These are phyloP conservation scores for Botrytis byssoidea DNA, from an alignment of 2,329 filamentous ascomycete species.

Conservation along the genomic window DNA sequence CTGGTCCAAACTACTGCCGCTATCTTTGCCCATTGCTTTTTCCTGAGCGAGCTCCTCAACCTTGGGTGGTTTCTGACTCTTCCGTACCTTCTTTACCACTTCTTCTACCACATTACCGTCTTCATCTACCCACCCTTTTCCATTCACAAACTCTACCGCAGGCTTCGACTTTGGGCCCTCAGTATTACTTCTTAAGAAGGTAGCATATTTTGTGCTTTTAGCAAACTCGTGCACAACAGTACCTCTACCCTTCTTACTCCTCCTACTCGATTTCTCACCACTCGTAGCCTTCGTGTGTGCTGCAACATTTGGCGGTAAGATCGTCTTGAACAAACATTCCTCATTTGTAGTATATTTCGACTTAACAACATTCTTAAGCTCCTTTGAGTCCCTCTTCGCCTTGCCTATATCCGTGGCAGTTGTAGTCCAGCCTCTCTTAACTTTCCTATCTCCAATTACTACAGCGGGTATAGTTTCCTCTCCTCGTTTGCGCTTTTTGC, in stretches of 20 bases:
- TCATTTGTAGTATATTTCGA: slow-evolving; percentile 79
- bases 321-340: slow-evolving; percentile 83
- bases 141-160: slow-evolving; percentile 71
- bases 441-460: slow-evolving; percentile 57
- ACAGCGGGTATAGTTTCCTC: slow-evolving; percentile 62
- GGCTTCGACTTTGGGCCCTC: slow-evolving; percentile 46
- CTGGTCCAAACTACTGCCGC: slow-evolving; percentile 22
- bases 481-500: slow-evolving; percentile 49
- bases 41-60: background rate
- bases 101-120: slow-evolving; percentile 72
- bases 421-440: slow-evolving; percentile 47
- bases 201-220: slow-evolving; percentile 78
- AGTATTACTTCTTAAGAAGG: slow-evolving; percentile 66
- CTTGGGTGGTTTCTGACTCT: slow-evolving; percentile 3
- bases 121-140: slow-evolving; percentile 83
- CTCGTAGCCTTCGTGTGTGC: slow-evolving; percentile 41
- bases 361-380: slow-evolving; percentile 58
- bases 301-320: slow-evolving; percentile 60
- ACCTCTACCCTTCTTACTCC: slow-evolving; percentile 57
- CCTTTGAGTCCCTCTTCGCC: slow-evolving; percentile 51
- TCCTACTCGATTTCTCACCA: slow-evolving; percentile 46
- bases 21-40: background rate
- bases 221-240: slow-evolving; percentile 85
- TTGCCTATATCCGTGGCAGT: slow-evolving; percentile 51
- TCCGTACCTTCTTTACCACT: slow-evolving; percentile 29